These are phyloP conservation scores for Colletotrichum caudatum DNA, from an alignment of 2,329 filamentous ascomycete genomes.

Conservation along the genomic window DNA sequence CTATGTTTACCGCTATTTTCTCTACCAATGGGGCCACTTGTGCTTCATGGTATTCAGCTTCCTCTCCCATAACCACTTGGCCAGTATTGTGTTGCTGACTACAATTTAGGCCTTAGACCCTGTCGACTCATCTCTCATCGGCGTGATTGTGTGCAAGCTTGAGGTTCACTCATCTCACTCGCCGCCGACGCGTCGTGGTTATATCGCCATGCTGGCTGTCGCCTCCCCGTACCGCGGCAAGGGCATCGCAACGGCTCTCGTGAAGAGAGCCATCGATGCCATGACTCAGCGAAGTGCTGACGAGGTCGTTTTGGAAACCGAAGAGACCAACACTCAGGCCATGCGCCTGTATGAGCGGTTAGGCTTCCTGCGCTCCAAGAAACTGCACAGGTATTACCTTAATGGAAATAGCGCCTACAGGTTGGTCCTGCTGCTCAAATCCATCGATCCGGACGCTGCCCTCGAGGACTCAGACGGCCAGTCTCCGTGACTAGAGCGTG, in stretches of 20 bases:
- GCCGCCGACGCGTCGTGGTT: conserved; percentile 79
- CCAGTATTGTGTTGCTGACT: conserved; percentile 13
- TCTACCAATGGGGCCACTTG: conserved; percentile 98
- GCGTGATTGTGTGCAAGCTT: conserved; percentile 94
- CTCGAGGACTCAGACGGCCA: conserved; percentile 52
- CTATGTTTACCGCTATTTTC: conserved; percentile 98
- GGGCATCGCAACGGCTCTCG: conserved; percentile 89
- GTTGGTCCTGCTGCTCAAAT: conserved; percentile 82
- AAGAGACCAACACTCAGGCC: conserved; percentile 90
- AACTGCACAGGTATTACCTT: conserved; percentile 92
- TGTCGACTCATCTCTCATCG: conserved; percentile 75
- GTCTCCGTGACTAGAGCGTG: conserved; percentile 31
- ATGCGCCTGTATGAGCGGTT: conserved; percentile 94
- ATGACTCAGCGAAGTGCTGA: conserved; percentile 89
- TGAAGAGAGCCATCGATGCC: conserved; percentile 89
- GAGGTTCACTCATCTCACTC: conserved; percentile 90
- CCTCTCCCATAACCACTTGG: conserved; percentile 3
- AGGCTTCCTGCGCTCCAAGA: conserved; percentile 92
- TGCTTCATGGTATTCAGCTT: conserved; percentile 82
- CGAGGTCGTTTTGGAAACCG: conserved; percentile 95
- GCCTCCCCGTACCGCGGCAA: conserved; percentile 81
- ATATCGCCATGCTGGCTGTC: conserved; percentile 99
- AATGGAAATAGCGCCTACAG: conserved; percentile 97
- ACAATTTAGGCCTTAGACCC: conserved; percentile 68
- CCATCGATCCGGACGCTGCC: conserved; percentile 56